These are phyloP conservation scores for Coniochaeta ligniaria DNA, from an alignment of 2,329 filamentous ascomycete species.

Conservation along the genomic window DNA sequence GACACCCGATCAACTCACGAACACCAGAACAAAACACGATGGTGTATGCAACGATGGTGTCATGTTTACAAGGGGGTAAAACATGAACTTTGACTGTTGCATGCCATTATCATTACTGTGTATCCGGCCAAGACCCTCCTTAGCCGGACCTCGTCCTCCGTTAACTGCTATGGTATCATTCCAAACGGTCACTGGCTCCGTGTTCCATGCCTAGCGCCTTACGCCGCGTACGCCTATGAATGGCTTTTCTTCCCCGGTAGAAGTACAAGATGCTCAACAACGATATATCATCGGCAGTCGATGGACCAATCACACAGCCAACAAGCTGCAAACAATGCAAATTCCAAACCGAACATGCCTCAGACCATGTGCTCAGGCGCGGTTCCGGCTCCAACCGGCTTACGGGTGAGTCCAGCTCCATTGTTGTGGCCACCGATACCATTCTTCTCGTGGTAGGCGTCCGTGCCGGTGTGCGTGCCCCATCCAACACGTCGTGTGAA, in stretches of 20 bases:
- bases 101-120: background rate
- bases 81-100: background rate
- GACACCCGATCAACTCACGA: too few relatives aligned
- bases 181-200: background rate
- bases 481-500: conserved; percentile 55
- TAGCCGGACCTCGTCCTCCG: background rate
- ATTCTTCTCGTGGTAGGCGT: background rate
- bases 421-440: background rate
- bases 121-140: background rate
- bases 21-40: too few relatives aligned
- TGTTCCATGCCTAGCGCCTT: background rate
- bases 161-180: background rate
- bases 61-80: too few relatives aligned
- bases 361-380: conserved; percentile 1
- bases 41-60: too few relatives aligned
- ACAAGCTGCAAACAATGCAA: background rate
- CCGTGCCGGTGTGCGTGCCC: conserved; percentile 30
- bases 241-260: background rate
- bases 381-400: background rate
- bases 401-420: conserved; percentile 1
- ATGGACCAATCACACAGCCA: background rate
- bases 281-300: background rate
- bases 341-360: background rate
- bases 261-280: background rate
- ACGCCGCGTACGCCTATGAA: background rate